These are phyloP conservation scores for Peterozyma xylosa DNA, from an alignment of 805 yeast genomes.

Conservation along the genomic window DNA sequence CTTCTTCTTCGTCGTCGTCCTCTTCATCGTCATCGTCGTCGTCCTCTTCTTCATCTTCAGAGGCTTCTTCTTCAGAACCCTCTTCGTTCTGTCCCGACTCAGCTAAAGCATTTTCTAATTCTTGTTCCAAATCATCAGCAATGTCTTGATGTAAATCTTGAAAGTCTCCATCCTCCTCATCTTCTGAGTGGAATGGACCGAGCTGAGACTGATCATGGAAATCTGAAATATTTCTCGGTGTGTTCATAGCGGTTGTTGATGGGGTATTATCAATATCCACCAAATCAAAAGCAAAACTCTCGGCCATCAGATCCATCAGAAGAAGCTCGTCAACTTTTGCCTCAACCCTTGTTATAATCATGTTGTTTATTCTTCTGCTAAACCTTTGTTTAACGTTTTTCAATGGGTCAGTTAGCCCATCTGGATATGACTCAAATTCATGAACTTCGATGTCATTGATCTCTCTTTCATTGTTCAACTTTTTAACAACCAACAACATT, in stretches of 20 bases:
- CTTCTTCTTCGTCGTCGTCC: slow-evolving; percentile 48
- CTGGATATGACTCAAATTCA: slow-evolving; percentile 35
- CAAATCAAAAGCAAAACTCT: slow-evolving; percentile 69
- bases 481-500: slow-evolving; percentile 67
- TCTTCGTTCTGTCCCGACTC: slow-evolving; percentile 23
- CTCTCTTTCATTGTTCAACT: slow-evolving; percentile 35
- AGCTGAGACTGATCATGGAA: slow-evolving; percentile 9
- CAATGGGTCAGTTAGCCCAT: slow-evolving; percentile 81
- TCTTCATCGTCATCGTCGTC: slow-evolving; percentile 48
- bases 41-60: slow-evolving; percentile 37
- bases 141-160: slow-evolving; percentile 6
- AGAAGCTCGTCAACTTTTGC: slow-evolving; percentile 70
- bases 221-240: slow-evolving; percentile 13
- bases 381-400: slow-evolving; percentile 65
- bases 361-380: slow-evolving; percentile 60
- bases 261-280: slow-evolving; percentile 44
- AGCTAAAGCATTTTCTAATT: slow-evolving; percentile 5
- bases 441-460: slow-evolving; percentile 30
- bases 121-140: slow-evolving; percentile 8
- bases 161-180: slow-evolving; percentile 7
- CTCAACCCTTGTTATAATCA: slow-evolving; percentile 73
- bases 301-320: slow-evolving; percentile 74
- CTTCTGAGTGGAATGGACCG: slow-evolving; percentile 18
- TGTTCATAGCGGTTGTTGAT: slow-evolving; percentile 22
- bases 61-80: slow-evolving; percentile 37